These are phyloP conservation scores for Zygoascus bituminiphila DNA, from an alignment of 805 yeast species.

Conservation along the genomic window DNA sequence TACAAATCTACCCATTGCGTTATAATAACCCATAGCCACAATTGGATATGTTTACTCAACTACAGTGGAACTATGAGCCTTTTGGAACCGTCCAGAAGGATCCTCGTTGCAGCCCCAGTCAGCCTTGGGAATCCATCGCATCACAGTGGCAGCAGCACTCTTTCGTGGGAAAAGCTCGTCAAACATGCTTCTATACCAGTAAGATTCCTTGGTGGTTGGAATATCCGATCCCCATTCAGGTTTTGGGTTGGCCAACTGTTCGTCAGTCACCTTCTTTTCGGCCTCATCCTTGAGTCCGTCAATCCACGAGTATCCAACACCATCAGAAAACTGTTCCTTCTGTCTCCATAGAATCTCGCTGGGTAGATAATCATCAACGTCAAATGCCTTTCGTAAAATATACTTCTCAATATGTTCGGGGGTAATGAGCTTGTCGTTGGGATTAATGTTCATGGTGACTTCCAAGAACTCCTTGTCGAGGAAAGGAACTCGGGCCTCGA, in stretches of 20 bases:
- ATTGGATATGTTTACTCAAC: too few species aligned
- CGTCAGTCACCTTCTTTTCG: conserved; percentile 77
- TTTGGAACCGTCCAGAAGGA: conserved; percentile 96
- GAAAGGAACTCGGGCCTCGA: conserved; percentile 99
- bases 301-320: conserved; percentile 99
- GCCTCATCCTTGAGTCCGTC: conserved; percentile 96
- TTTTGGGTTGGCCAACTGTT: conserved; percentile 82
- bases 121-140: conserved; percentile 99
- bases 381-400: conserved; percentile 95
- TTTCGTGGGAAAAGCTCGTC: conserved; percentile 85
- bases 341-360: conserved; percentile 98
- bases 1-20: too few species aligned
- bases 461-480: conserved; percentile 89
- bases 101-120: conserved; percentile 99
- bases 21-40: too few species aligned
- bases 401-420: conserved; percentile 83
- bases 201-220: conserved; percentile 97
- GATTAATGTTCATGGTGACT: conserved; percentile 89
- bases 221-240: conserved; percentile 93
- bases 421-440: conserved; percentile 81
- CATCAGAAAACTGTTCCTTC: conserved; percentile 98
- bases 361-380: conserved; percentile 88
- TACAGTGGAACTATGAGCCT: conserved; percentile 47
- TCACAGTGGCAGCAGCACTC: conserved; percentile 93
- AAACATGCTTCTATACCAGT: conserved; percentile 96